phyloP scores from a whole-genome alignment of 495 filamentous ascomycete species.

The Trichocladium uniseriatum region DNA sequence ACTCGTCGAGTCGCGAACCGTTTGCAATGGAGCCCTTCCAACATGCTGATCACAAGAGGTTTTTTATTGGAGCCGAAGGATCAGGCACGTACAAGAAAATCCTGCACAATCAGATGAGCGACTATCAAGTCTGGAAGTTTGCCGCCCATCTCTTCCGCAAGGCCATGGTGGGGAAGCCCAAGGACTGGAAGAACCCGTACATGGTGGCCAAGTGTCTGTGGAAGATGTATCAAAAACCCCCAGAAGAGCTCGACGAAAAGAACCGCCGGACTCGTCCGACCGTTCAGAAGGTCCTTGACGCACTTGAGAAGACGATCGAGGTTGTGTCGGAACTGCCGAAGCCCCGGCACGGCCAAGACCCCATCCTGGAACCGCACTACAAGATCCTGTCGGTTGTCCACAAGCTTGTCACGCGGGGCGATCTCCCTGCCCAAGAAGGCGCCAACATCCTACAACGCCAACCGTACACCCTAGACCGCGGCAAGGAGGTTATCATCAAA shows the following conservation, averaged over 20 bases:
- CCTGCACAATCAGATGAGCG: slow-evolving; percentile 61
- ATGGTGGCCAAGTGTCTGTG: slow-evolving; percentile 91
- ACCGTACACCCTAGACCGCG: slow-evolving; percentile 33
- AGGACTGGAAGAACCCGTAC: slow-evolving; percentile 84
- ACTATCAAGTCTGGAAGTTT: slow-evolving; percentile 79
- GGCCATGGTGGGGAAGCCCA: slow-evolving; percentile 63
- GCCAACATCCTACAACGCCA: slow-evolving; percentile 38
- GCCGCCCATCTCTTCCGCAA: slow-evolving; percentile 69
- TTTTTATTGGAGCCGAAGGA: slow-evolving; percentile 57
- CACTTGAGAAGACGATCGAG: slow-evolving; percentile 61
- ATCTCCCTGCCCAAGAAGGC: slow-evolving; percentile 34
- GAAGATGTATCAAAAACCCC: slow-evolving; percentile 72
- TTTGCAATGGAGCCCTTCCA: slow-evolving; percentile 82
- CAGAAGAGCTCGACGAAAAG: slow-evolving; percentile 42
- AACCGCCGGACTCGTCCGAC: slow-evolving; percentile 33
- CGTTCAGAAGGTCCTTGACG: slow-evolving; percentile 53
- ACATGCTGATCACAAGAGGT: slow-evolving; percentile 63
- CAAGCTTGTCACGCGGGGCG: slow-evolving; percentile 58
- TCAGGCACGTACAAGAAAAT: slow-evolving; percentile 65
- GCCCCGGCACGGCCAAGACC: slow-evolving; percentile 69
- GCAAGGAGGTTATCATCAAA: slow-evolving; percentile 28
- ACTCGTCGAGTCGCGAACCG: slow-evolving; percentile 82
- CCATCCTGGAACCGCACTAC: slow-evolving; percentile 90
- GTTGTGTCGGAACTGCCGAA: slow-evolving; percentile 55
- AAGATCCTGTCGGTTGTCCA: slow-evolving; percentile 82